These are phyloP conservation scores for Brassica cretica DNA, from an alignment of 345 rosid species.

Conservation along the genomic window DNA sequence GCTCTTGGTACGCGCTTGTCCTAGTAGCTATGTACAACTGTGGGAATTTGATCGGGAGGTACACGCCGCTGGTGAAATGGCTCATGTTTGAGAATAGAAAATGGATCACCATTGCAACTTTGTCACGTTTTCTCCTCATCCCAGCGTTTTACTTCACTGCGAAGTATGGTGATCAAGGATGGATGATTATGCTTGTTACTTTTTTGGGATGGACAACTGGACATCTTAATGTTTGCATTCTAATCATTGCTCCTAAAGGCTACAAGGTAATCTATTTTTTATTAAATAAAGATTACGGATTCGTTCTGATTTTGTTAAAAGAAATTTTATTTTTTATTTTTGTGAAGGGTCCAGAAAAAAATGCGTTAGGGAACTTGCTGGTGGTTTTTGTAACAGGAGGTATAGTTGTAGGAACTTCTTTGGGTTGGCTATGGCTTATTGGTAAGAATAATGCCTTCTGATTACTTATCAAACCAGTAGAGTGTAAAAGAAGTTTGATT, in stretches of 20 bases:
- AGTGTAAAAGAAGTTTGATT: too few species aligned
- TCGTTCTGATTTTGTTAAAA: not conserved
- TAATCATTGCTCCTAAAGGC: conserved; percentile 76
- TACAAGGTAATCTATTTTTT: conserved; percentile 28
- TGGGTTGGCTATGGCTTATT: conserved; percentile 83
- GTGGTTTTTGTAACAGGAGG: conserved; percentile 58
- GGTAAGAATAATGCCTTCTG: conserved; percentile 54
- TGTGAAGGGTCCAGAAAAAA: conserved; percentile 80
- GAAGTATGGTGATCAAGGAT: conserved; percentile 84
- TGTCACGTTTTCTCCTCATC: conserved; percentile 59
- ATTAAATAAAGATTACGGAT: not conserved
- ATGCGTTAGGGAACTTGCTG: conserved; percentile 81
- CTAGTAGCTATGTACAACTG: conserved; percentile 60
- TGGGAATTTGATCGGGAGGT: conserved; percentile 65
- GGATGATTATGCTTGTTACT: conserved; percentile 77
- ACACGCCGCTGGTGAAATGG: conserved; percentile 52
- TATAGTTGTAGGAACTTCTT: conserved; percentile 54
- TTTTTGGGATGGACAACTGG: conserved; percentile 78
- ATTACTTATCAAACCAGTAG: not conserved
- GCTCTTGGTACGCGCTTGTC: conserved; percentile 65
- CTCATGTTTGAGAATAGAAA: conserved; percentile 65
- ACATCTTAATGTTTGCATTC: conserved; percentile 76
- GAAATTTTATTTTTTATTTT: not conserved
- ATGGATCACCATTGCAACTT: conserved; percentile 49
- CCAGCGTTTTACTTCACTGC: conserved; percentile 92